Percentiles rank a stretch among this genome's conserved stretches.
phyloP scores from a whole-genome alignment of 1,284 basidiomycete species.

The Malassezia brasiliensis region DNA sequence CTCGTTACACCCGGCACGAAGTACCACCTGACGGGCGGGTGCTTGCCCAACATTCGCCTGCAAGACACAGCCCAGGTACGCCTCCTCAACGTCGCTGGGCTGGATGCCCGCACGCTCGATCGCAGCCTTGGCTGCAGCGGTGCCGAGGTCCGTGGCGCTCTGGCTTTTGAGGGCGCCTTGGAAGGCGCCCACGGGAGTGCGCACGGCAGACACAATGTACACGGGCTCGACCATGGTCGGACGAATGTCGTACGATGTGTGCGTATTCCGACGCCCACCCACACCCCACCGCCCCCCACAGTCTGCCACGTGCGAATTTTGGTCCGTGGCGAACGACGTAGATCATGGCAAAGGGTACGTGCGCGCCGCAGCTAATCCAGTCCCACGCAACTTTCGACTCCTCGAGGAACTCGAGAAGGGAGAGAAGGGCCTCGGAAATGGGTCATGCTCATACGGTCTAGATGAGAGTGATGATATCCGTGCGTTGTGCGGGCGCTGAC shows the following conservation, averaged over 20 bases:
- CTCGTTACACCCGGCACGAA: conserved; percentile 77
- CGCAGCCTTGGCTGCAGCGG: conserved; percentile 78
- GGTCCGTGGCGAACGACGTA: not conserved
- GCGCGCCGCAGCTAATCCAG: conserved; percentile 51
- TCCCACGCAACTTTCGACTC: conserved; percentile 89
- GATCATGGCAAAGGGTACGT: conserved; percentile 10
- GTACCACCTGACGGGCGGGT: conserved; percentile 52
- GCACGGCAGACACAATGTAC: conserved; percentile 85
- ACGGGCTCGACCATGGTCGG: conserved; percentile 54
- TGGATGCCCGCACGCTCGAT: conserved; percentile 67
- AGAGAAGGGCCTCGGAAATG: conserved; percentile 97
- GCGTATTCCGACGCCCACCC: no score
- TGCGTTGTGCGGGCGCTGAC: conserved; percentile 19
- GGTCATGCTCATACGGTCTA: conserved; percentile 81
- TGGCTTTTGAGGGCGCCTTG: conserved; percentile 79
- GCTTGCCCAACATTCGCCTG: conserved; percentile 50
- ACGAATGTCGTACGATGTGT: not conserved
- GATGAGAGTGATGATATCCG: conserved; percentile 44
- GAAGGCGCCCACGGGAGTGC: conserved; percentile 88
- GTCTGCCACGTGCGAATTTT: no score
- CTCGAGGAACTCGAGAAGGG: conserved; percentile 90
- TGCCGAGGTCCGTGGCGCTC: conserved; percentile 82
- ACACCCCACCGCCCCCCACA: no score
- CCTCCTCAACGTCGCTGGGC: conserved; percentile 75
- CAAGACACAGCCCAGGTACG: conserved; percentile 78